A percentile compares a stretch with the other conserved stretches of the same genome.
Evolutionary conservation across 495 filamentous ascomycete genomes (phyloP).

Genomic region (Trichoderma parareesei): DNA sequence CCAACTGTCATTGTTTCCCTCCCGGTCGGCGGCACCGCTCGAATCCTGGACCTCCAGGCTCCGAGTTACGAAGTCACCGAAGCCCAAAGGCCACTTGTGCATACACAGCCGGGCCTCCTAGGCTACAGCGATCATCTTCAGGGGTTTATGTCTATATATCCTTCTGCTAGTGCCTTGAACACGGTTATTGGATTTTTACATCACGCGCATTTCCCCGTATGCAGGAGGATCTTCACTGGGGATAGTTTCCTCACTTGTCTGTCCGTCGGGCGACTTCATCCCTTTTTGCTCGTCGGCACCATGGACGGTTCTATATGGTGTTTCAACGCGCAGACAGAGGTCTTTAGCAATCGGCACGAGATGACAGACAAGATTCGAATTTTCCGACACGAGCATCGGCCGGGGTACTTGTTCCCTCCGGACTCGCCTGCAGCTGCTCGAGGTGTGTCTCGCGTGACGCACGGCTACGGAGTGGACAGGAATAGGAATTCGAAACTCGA

Average conservation of each 20-base stretch:
- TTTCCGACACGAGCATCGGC: constrained; percentile 39
- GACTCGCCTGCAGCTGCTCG: constrained; percentile 10
- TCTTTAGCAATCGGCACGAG: constrained; percentile 23
- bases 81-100: constrained; percentile 34
- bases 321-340: constrained; percentile 31
- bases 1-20: constrained; percentile 37
- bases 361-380: constrained; percentile 29
- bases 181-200: constrained; percentile 39
- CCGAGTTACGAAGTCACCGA: constrained; percentile 39
- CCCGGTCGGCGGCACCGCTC: constrained; percentile 37
- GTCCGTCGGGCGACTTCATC: constrained; percentile 34
- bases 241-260: constrained; percentile 36
- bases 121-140: constrained; percentile 38
- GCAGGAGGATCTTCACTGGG: constrained; percentile 37
- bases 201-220: constrained; percentile 35
- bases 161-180: constrained; percentile 34
- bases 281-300: constrained; percentile 34
- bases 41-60: constrained; percentile 35
- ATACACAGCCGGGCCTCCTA: constrained; percentile 39
- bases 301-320: constrained; percentile 38
- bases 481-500: constrained; percentile 51
- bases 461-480: constrained; percentile 40
- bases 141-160: constrained; percentile 38
- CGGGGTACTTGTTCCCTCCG: constrained; percentile 8
- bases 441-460: constrained; percentile 33